Evolutionary conservation across 805 yeast species (phyloP).

Genomic region (Yarrowia sp.): DNA sequence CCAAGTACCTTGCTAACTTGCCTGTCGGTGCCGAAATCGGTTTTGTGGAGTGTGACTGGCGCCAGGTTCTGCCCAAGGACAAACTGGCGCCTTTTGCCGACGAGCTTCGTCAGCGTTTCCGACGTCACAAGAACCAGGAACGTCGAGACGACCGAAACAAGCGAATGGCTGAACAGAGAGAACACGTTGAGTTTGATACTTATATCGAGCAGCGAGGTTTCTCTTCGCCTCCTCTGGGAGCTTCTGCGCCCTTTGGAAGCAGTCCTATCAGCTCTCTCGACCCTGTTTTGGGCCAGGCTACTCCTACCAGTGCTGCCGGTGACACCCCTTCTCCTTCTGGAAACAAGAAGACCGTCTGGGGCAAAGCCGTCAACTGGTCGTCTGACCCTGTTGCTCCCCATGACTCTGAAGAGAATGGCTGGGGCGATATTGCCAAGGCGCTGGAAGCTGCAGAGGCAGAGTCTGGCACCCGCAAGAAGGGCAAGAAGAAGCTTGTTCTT

Average conservation of each 20-base stretch:
- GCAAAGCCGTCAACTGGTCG: conserved; percentile 30
- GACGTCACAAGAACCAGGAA: conserved; percentile 31
- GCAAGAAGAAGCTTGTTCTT: conserved; percentile 37
- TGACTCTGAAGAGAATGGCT: conserved; percentile 31
- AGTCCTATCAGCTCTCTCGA: conserved; percentile 5
- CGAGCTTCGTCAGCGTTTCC: conserved; percentile 34
- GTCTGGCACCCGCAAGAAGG: conserved; percentile 29
- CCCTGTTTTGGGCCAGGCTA: conserved; percentile 4
- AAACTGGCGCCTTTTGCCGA: conserved; percentile 33
- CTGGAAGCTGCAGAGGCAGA: conserved; percentile 29
- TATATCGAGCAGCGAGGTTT: conserved; percentile 20
- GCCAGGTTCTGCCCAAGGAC: conserved; percentile 39
- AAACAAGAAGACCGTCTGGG: conserved; percentile 30
- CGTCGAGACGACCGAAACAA: conserved; percentile 36
- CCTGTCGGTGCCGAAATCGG: conserved; percentile 86
- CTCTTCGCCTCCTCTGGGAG: conserved; percentile 22
- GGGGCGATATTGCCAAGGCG: conserved; percentile 29
- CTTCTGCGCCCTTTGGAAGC: conserved; percentile 19
- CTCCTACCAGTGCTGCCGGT: conserved; percentile 11
- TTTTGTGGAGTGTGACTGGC: conserved; percentile 85
- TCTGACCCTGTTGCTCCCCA: conserved; percentile 31
- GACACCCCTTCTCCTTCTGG: conserved; percentile 12
- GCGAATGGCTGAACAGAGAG: conserved; percentile 39
- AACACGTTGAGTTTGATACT: conserved; percentile 35
- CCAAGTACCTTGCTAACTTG: conserved; percentile 74